A percentile compares a stretch with the other conserved stretches of the same genome.
Evolutionary conservation across 768 basidiomycete species (phyloP).

Genomic region (Collybiopsis confluens): DNA sequence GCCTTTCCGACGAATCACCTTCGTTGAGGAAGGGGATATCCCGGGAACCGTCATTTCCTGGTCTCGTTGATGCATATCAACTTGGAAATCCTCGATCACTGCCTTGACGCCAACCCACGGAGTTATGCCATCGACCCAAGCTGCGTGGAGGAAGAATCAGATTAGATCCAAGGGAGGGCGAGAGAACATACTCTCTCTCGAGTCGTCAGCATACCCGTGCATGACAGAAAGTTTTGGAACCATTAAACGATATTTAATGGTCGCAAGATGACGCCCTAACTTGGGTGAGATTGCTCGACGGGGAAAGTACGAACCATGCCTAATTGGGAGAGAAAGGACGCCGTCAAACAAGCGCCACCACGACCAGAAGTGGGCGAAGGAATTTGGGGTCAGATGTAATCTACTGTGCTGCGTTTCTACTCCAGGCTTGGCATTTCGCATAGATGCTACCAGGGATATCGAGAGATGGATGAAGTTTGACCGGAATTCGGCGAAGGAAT

Average conservation of each 20-base stretch:
- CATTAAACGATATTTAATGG: slow-evolving; percentile 84
- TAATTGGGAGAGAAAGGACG: slow-evolving; percentile 73
- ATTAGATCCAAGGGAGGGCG: neutral
- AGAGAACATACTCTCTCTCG: slow-evolving; percentile 47
- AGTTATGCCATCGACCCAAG: slow-evolving; percentile 77
- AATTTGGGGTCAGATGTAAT: slow-evolving; percentile 80
- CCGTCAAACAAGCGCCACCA: slow-evolving; percentile 90
- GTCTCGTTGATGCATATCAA: slow-evolving; percentile 89
- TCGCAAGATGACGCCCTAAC: slow-evolving; percentile 83
- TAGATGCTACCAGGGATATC: slow-evolving; percentile 73
- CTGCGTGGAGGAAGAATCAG: slow-evolving; percentile 24
- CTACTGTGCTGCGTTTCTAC: slow-evolving; percentile 47
- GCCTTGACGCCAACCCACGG: slow-evolving; percentile 85
- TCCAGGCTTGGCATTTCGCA: slow-evolving; percentile 27
- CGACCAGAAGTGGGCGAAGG: slow-evolving; percentile 85
- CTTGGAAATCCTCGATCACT: slow-evolving; percentile 73
- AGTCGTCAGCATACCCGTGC: slow-evolving; percentile 83
- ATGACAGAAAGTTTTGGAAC: slow-evolving; percentile 78
- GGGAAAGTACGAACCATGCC: slow-evolving; percentile 82
- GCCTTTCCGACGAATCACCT: slow-evolving; percentile 68
- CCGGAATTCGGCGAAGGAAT: slow-evolving; percentile 85
- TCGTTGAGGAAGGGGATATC: slow-evolving; percentile 51
- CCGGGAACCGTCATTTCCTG: slow-evolving; percentile 68
- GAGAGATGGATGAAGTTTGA: slow-evolving; percentile 94
- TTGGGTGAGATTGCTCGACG: slow-evolving; percentile 73